Evolutionary conservation across 1,284 basidiomycete genomes (phyloP).

Genomic region (Stereum hirsutum): DNA sequence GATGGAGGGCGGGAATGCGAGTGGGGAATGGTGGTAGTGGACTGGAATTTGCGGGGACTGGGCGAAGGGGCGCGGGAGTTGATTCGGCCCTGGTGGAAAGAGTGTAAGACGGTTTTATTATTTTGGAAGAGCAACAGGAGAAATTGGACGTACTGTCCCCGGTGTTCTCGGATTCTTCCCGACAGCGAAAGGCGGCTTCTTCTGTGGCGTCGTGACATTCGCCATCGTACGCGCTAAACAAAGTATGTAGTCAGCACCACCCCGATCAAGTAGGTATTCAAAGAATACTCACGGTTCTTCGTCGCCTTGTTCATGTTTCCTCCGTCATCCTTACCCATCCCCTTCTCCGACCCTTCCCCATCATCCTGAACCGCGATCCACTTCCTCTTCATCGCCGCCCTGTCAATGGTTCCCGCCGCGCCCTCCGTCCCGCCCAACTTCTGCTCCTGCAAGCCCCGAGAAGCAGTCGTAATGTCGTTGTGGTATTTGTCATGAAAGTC

Average conservation of each 20-base stretch:
- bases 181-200: conserved; percentile 36
- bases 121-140: not conserved
- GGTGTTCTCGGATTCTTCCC: conserved; percentile 44
- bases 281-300: conserved; percentile 46
- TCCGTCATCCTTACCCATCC: conserved; percentile 30
- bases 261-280: conserved; percentile 1
- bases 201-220: conserved; percentile 43
- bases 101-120: not conserved
- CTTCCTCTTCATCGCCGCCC: conserved; percentile 62
- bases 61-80: conserved; percentile 30
- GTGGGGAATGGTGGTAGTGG: conserved; percentile 17
- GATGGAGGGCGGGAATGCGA: conserved; percentile 23
- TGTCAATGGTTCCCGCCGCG: conserved; percentile 50
- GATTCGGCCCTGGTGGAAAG: conserved; percentile 12
- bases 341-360: too few species aligned
- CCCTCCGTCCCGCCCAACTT: conserved; percentile 27
- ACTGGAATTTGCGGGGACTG: conserved; percentile 39
- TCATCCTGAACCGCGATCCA: conserved; percentile 57
- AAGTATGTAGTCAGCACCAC: not conserved
- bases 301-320: conserved; percentile 27
- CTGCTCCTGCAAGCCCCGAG: conserved; percentile 56
- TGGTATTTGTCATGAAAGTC: conserved; percentile 72
- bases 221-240: conserved; percentile 40
- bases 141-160: conserved; percentile 29
- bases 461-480: conserved; percentile 59